Conservation (phyloP, 306 rosid genomes). For the Cucurbita ficifolia region DNA sequence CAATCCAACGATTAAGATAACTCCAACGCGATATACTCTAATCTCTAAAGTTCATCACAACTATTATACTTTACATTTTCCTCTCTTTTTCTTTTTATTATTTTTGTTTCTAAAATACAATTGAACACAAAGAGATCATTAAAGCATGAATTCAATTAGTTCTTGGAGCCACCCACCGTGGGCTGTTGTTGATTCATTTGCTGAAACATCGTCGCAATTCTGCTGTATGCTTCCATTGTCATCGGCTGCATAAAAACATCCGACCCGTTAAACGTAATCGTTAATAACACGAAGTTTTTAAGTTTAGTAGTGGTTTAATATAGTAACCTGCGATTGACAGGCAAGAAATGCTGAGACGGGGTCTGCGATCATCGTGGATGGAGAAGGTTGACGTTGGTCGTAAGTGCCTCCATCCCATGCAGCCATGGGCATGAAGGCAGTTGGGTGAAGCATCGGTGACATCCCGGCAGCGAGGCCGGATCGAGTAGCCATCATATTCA, state of each 20-base stretch:
- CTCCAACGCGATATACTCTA: not conserved
- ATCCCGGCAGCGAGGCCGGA: conserved; percentile 38
- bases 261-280: too few relatives aligned
- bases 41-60: not conserved
- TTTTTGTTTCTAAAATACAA: not conserved
- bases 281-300: not conserved
- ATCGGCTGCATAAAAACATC: conserved; percentile 37
- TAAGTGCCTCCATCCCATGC: conserved; percentile 43
- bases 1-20: not conserved
- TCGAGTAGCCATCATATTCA: conserved; percentile 25
- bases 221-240: conserved; percentile 56
- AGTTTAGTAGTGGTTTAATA: not conserved
- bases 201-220: conserved; percentile 67
- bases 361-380: conserved; percentile 12
- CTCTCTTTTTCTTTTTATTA: not conserved
- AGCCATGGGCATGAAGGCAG: conserved; percentile 52
- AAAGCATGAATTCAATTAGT: conserved; percentile 14
- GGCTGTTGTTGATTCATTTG: conserved; percentile 55
- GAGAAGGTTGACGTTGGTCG: not conserved
- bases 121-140: not conserved
- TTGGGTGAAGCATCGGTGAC: conserved; percentile 50
- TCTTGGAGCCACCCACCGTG: conserved; percentile 32
- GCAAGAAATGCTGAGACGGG: conserved; percentile 49
- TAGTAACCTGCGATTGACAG: conserved; percentile 57
- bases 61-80: not conserved